Base-by-base conservation (phyloP, 306 rosid genomes). In the Ochetophila trinervis region DNA sequence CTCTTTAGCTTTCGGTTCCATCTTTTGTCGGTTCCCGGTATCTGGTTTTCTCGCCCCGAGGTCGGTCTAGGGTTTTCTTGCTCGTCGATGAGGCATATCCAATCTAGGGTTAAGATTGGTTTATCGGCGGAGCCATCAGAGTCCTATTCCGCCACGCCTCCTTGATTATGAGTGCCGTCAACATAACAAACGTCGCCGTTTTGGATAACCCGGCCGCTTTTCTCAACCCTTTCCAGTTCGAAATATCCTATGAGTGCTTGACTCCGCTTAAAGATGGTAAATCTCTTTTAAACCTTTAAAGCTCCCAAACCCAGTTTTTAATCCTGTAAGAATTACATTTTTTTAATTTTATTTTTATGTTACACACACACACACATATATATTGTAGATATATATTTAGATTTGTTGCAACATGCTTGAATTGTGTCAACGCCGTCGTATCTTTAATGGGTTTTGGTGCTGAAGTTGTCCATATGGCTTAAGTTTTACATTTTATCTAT, bases 151-250 rank as follows among this genome's bases (percentile, higher is more conserved):
- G 34, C 16, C 51, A 40, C 45, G 13, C 3, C 54, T 18, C 5
- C 16, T 16, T 27, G 50, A 66, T 62, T 20, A 90, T 91, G 97
- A 91, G 90, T 45, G 96, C 86, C 5, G 96, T 91, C 37, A 91
- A 92, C 80, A 84, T 92, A 62, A 92, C 96, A 17, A 92, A 89
- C 89, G 88, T 89, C 30, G 81, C 91, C 35, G 89, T 92, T 73
- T 85, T 92, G 22, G 96, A 87, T 61, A 87, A 89, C 47, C 95
- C 89, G 4, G 83, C 88, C 15, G 85, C 88, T 5, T 92, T 89
- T 71, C 80, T 88, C n/a, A 74, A 76, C 57, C 76, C 78, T 16
- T 82, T 78, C 54, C 80, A 68, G 73, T 78, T 82, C 61, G 80
- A 78, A 66, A 77, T 77, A 60, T 80, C 81, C 2, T 80, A 80